A percentile compares a stretch with the other conserved stretches of the same genome.
Evolutionary conservation across 2,329 filamentous ascomycete genomes (phyloP).

Genomic region (Alternaria sp.): DNA sequence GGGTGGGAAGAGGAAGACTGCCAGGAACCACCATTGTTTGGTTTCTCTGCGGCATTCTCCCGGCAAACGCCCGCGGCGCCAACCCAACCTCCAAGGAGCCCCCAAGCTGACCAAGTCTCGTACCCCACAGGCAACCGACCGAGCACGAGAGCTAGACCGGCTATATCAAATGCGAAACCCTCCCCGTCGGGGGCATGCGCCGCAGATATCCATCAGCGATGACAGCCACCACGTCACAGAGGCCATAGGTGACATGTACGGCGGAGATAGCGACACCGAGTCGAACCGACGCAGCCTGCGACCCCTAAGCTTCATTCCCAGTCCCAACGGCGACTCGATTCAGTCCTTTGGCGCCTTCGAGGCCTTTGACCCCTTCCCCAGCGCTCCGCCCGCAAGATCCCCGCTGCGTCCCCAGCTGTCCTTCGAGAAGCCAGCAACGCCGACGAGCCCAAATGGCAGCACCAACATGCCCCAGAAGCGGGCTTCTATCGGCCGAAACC

Average conservation of each 20-base stretch:
- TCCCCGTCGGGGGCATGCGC: slow-evolving; percentile 65
- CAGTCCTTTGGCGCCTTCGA: slow-evolving; percentile 42
- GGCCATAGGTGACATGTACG: slow-evolving; percentile 90
- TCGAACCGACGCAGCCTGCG: slow-evolving; percentile 64
- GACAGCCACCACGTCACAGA: slow-evolving; percentile 94
- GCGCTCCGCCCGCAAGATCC: slow-evolving; percentile 53
- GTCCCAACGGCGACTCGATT: slow-evolving; percentile 62
- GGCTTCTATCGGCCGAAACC: slow-evolving; percentile 23
- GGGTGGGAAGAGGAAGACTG: not conserved
- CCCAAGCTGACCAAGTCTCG: slow-evolving; percentile 40
- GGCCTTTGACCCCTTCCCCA: slow-evolving; percentile 45
- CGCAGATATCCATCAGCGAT: slow-evolving; percentile 79
- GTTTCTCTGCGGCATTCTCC: slow-evolving; percentile 11
- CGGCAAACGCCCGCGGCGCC: slow-evolving; percentile 17
- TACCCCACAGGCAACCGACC: slow-evolving; percentile 47
- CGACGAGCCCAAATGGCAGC: slow-evolving; percentile 32
- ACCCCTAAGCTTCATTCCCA: slow-evolving; percentile 78
- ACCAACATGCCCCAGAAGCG: slow-evolving; percentile 19
- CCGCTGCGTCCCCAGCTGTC: slow-evolving; percentile 51
- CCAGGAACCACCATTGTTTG: not conserved
- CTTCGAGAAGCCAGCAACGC: slow-evolving; percentile 17
- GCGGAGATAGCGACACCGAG: slow-evolving; percentile 74
- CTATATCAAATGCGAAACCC: slow-evolving; percentile 62
- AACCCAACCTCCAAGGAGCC: slow-evolving; percentile 5
- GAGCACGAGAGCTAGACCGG: slow-evolving; percentile 58